These are phyloP conservation scores for Naegleria lovaniensis DNA, from an alignment of 208 protist genomes.

Conservation along the genomic window DNA sequence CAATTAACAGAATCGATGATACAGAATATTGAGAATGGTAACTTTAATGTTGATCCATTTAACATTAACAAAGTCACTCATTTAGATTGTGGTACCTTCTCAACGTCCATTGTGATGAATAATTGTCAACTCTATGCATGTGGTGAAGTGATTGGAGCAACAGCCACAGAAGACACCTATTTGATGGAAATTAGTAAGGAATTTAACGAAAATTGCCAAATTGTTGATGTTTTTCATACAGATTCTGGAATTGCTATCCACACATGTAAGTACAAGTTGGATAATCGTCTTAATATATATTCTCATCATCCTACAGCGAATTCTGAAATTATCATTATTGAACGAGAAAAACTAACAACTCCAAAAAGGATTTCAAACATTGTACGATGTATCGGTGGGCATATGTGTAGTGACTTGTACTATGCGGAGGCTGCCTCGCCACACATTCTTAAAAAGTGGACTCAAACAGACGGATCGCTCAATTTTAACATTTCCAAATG, in stretches of 20 bases:
- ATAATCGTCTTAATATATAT: too few species aligned
- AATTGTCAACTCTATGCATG: not conserved
- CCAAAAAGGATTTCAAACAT: not conserved
- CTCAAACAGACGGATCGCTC: not conserved
- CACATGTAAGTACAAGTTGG: not conserved
- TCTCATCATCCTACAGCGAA: too few species aligned
- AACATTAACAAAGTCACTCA: not conserved
- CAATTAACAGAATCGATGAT: not conserved
- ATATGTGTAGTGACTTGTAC: not conserved
- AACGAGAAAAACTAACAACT: not conserved
- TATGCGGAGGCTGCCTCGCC: not conserved
- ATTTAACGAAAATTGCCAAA: not conserved
- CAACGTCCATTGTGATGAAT: not conserved
- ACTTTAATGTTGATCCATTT: not conserved
- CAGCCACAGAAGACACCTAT: not conserved
- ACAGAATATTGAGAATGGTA: not conserved
- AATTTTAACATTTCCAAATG: not conserved
- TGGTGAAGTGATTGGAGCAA: not conserved
- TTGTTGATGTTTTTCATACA: not conserved
- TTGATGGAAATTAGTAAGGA: not conserved
- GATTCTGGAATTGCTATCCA: not conserved
- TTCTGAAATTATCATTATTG: not conserved
- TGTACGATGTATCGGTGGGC: not conserved
- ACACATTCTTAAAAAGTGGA: not conserved
- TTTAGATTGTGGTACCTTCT: not conserved